These are phyloP conservation scores for Ulota crispa DNA, from an alignment of 225 moss, liverwort and hornwort genomes.

Conservation along the genomic window DNA sequence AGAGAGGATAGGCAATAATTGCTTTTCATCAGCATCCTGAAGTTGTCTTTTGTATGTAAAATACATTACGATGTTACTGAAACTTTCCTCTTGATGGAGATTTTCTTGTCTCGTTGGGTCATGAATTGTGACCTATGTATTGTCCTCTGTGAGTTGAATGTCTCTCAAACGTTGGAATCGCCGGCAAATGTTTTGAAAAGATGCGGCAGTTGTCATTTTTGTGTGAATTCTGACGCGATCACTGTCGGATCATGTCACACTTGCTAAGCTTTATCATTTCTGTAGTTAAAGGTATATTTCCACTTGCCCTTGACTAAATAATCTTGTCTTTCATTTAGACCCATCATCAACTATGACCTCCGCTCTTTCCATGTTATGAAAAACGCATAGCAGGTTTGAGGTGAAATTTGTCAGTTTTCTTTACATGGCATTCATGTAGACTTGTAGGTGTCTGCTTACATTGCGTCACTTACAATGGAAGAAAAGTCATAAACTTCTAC, in stretches of 20 bases:
- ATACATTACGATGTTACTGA: neutral
- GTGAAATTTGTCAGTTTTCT: too few species aligned
- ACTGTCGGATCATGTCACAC: neutral
- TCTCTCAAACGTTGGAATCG: neutral
- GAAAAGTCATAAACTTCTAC: too few species aligned
- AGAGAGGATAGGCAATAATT: slow-evolving; percentile 15
- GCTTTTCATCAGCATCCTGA: slow-evolving; percentile 19
- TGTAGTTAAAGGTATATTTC: neutral
- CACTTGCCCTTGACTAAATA: too few species aligned
- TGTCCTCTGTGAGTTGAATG: neutral
- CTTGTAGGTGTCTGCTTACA: too few species aligned
- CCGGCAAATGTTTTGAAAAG: neutral
- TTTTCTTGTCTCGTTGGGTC: neutral
- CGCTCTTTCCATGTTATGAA: too few species aligned
- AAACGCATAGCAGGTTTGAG: too few species aligned
- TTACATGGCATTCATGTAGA: too few species aligned
- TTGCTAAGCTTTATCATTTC: neutral
- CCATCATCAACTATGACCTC: too few species aligned
- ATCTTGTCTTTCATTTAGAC: too few species aligned
- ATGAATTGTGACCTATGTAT: neutral
- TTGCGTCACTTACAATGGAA: too few species aligned
- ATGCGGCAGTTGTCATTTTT: neutral
- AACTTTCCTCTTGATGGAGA: neutral
- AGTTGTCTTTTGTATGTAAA: slow-evolving; percentile 23
- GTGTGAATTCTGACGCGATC: neutral